phyloP scores from a whole-genome alignment of 2,329 filamentous ascomycete genomes.

The Pseudocercospora fijiensis region DNA sequence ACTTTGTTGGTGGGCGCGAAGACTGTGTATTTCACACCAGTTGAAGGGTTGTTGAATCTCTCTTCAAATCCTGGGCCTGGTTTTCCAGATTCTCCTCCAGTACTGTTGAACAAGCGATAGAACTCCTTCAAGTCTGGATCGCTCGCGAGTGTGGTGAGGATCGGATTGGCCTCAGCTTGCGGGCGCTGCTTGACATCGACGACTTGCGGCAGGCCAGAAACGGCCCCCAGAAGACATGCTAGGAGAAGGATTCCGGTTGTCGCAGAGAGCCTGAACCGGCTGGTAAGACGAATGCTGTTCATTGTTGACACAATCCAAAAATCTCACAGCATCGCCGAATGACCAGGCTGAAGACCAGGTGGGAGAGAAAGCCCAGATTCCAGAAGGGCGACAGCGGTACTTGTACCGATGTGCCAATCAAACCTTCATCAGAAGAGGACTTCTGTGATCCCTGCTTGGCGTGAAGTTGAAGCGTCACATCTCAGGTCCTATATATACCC shows the following conservation, averaged over 20 bases:
- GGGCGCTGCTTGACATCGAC: slow-evolving; percentile 4
- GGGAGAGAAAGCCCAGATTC: not conserved
- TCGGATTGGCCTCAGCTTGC: slow-evolving; percentile 1
- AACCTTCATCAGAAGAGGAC: not conserved
- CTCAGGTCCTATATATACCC: not conserved
- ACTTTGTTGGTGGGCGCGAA: slow-evolving; percentile 24
- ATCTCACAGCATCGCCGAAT: not conserved
- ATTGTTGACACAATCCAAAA: not conserved
- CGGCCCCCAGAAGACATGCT: not conserved
- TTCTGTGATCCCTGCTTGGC: not conserved
- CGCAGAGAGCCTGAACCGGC: not conserved
- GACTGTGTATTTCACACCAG: slow-evolving; percentile 14
- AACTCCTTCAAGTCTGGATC: slow-evolving; percentile 16
- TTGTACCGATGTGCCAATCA: not conserved
- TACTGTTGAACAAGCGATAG: slow-evolving; percentile 17
- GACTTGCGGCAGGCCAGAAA: not conserved
- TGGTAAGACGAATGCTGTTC: not conserved
- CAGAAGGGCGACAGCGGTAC: not conserved
- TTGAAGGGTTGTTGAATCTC: slow-evolving; percentile 21
- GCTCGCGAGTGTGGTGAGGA: slow-evolving; percentile 16
- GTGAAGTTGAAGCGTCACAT: not conserved
- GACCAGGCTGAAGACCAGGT: not conserved
- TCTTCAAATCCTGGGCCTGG: slow-evolving; percentile 21
- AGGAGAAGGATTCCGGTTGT: not conserved
- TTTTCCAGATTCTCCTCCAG: slow-evolving; percentile 16